These are phyloP conservation scores for Cephaloascus fragrans DNA, from an alignment of 805 yeast genomes.

Conservation along the genomic window DNA sequence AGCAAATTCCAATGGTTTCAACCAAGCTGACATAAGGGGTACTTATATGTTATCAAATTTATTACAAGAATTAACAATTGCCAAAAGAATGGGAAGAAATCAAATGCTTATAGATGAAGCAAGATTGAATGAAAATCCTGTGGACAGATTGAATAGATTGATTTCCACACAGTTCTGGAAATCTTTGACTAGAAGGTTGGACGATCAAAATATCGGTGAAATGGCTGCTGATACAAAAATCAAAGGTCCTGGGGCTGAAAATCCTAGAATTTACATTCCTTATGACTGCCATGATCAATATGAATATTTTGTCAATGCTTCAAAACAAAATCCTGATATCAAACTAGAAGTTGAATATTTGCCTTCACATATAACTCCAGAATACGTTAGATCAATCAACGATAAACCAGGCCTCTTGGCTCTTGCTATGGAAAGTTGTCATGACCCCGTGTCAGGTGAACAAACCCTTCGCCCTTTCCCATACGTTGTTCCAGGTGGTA, in stretches of 20 bases:
- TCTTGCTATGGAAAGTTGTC: slow-evolving; percentile 49
- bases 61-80: slow-evolving; percentile 82
- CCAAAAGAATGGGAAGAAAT: slow-evolving; percentile 69
- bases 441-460: slow-evolving; percentile 43
- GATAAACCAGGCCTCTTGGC: slow-evolving; percentile 81
- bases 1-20: slow-evolving; percentile 74
- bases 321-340: slow-evolving; percentile 43
- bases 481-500: slow-evolving; percentile 94
- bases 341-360: slow-evolving; percentile 66
- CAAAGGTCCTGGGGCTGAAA: slow-evolving; percentile 45
- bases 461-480: slow-evolving; percentile 56
- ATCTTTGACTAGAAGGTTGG: slow-evolving; percentile 61
- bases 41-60: slow-evolving; percentile 84
- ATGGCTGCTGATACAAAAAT: slow-evolving; percentile 79
- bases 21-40: slow-evolving; percentile 67
- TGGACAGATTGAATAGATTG: slow-evolving; percentile 60
- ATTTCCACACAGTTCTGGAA: slow-evolving; percentile 78
- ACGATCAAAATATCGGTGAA: slow-evolving; percentile 46
- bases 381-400: slow-evolving; percentile 67
- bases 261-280: slow-evolving; percentile 76
- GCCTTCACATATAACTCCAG: slow-evolving; percentile 68
- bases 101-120: slow-evolving; percentile 77
- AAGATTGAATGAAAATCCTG: slow-evolving; percentile 81
- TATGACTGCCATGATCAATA: slow-evolving; percentile 58
- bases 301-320: slow-evolving; percentile 50